A percentile compares a stretch with the other conserved stretches of the same genome.
Conservation (phyloP, 257 asterid genomes). For the Ilex aquifolium region DNA sequence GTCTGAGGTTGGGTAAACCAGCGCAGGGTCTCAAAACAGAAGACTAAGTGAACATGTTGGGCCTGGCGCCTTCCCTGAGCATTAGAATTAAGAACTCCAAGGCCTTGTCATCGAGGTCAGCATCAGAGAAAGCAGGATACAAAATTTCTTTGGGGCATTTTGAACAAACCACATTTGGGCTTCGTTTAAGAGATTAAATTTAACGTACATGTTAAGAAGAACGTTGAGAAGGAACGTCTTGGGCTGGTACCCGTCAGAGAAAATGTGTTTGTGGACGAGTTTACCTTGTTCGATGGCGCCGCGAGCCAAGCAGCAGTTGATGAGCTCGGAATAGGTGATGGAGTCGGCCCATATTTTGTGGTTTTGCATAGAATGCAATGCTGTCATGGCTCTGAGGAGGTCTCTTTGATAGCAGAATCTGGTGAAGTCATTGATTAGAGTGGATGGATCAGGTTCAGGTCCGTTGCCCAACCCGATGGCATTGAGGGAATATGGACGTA, state of each 20-base stretch:
- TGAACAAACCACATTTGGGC: constrained; percentile 61
- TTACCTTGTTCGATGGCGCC: constrained; percentile 56
- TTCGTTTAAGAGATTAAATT: constrained; percentile 56
- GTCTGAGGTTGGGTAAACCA: constrained; percentile 35
- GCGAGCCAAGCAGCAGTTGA: constrained; percentile 68
- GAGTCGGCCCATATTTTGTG: constrained; percentile 57
- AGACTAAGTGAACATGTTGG: constrained; percentile 86
- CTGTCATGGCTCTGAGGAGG: constrained; percentile 59
- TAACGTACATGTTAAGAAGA: constrained; percentile 73
- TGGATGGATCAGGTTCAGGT: background rate
- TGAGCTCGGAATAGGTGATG: constrained; percentile 64
- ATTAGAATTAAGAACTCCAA: constrained; percentile 56
- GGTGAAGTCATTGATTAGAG: constrained; percentile 38
- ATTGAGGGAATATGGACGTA: background rate
- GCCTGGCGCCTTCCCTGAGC: constrained; percentile 72
- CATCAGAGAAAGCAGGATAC: constrained; percentile 58
- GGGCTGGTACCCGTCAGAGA: constrained; percentile 69
- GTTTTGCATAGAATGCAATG: constrained; percentile 57
- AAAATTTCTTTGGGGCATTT: constrained; percentile 61
- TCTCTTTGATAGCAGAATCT: constrained; percentile 50
- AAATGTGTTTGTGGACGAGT: constrained; percentile 55
- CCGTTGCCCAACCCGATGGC: background rate
- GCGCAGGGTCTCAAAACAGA: constrained; percentile 85
- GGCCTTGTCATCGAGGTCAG: constrained; percentile 39
- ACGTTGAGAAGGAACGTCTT: constrained; percentile 66